Base-by-base conservation (phyloP, 164 flowering plant species). In the Macadamia tetraphylla region DNA sequence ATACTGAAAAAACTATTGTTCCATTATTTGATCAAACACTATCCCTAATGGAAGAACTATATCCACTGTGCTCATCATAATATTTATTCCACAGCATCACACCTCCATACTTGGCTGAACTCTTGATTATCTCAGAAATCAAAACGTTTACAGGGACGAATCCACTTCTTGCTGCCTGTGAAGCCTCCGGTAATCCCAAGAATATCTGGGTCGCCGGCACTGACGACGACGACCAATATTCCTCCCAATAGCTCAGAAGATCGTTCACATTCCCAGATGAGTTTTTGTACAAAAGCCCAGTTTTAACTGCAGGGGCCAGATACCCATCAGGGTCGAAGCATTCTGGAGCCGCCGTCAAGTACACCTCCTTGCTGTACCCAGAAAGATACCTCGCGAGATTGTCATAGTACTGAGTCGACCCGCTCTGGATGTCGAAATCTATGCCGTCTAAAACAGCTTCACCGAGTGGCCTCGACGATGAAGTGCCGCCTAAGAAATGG, bases 31-130 rank as follows among this genome's bases (percentile, higher is more conserved):
- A 23, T 35, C 40, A 35, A 3, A 70, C 72, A 18, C 40, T 56
- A 9, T 43, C 29, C 62, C 29, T 63, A 12, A 70, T 56, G 55
- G 43, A 30, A 6, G 71, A 61, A 55, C 75, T 72, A 63, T 80
- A 86, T 1, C 84, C 81, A 63, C 60, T 77, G 35, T 65, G 69
- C 49, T 73, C 79, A 70, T 84, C 87, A 73, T 63, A 77, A 58
- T n/a, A 77, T 77, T 59, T 86, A 6, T 76, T 67, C 87, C 88
- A 85, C 2, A 87, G 73, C 87, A 87, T 85, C 6, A 85, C 83
- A 2, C 91, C 87, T 2, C 87, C 89, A 71, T 83, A 87, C 66
- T 82, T 83, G 7, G 68, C 14, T 0, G 85, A 79, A 11, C 17
- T 52, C 76, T 76, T 78, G 3, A 85, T 75, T 29, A 87, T 63